phyloP scores from a whole-genome alignment of 2,329 filamentous ascomycete species.

The Metarhizium humberi region DNA sequence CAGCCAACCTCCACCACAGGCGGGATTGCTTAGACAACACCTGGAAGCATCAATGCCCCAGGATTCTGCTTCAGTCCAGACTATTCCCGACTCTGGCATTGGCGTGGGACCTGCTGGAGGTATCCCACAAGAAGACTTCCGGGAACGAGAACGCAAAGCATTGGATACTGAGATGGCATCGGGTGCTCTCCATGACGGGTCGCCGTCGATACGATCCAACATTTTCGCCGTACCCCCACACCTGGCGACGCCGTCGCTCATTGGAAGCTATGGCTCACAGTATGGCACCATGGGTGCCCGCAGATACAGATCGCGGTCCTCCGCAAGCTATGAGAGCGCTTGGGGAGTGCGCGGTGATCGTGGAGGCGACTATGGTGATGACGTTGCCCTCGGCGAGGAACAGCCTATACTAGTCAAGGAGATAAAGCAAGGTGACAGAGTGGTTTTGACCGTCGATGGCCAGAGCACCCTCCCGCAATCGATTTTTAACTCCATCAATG shows the following conservation, averaged over 20 bases:
- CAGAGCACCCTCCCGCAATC: conserved; percentile 95
- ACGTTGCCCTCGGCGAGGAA: conserved; percentile 16
- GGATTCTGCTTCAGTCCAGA: neutral
- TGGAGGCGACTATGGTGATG: conserved; percentile 13
- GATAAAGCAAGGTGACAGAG: conserved; percentile 77
- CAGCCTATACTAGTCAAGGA: conserved; percentile 81
- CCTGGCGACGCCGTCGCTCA: conserved; percentile 58
- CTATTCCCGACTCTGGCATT: neutral
- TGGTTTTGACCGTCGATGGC: conserved; percentile 76
- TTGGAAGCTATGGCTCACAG: conserved; percentile 56
- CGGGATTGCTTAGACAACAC: conserved; percentile 43
- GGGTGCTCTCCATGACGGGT: conserved; percentile 17
- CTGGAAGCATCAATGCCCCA: conserved; percentile 30
- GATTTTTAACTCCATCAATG: conserved; percentile 92
- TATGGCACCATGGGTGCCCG: conserved; percentile 41
- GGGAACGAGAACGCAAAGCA: conserved; percentile 30
- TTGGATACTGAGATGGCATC: conserved; percentile 33
- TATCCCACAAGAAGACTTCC: conserved; percentile 17
- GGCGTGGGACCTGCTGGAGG: neutral
- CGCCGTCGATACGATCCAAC: conserved; percentile 23
- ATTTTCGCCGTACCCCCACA: conserved; percentile 51
- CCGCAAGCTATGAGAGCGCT: conserved; percentile 32
- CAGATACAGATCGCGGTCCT: conserved; percentile 27
- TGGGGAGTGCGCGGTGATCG: conserved; percentile 26
- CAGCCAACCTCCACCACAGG: conserved; percentile 20